phyloP scores from a whole-genome alignment of 345 rosid species.

The Populus tremula region DNA sequence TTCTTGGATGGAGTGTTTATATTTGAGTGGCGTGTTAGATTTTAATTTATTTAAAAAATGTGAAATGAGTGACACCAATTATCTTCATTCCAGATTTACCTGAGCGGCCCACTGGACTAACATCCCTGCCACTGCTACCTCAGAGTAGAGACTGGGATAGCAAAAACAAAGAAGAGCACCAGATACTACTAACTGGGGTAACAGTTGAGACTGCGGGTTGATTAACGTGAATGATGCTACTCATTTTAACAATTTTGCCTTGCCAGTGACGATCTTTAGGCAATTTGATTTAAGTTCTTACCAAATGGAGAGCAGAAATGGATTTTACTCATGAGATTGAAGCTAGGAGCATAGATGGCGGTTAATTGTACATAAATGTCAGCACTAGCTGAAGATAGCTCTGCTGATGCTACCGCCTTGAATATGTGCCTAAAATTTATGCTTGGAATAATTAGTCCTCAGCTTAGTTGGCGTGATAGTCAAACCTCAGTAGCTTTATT shows the following conservation, averaged over 20 bases:
- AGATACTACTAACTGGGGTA: conserved; percentile 69
- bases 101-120: conserved; percentile 51
- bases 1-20: not conserved
- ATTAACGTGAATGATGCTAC: conserved; percentile 3
- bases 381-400: conserved; percentile 52
- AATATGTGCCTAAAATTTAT: conserved; percentile 16
- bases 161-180: conserved; percentile 75
- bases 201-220: conserved; percentile 66
- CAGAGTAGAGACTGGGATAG: conserved; percentile 56
- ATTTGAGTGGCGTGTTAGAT: not conserved
- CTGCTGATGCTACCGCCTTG: conserved; percentile 20
- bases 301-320: conserved; percentile 5
- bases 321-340: conserved; percentile 6
- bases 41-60: not conserved
- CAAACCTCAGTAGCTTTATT: not conserved
- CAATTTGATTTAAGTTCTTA: not conserved
- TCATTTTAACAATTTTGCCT: not conserved
- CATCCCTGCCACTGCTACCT: conserved; percentile 52
- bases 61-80: not conserved
- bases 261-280: not conserved
- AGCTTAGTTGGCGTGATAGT: not conserved
- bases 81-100: conserved; percentile 57
- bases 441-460: conserved; percentile 5
- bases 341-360: conserved; percentile 10
- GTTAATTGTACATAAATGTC: conserved; percentile 26